A percentile compares a stretch with the other conserved stretches of the same genome.
Evolutionary conservation across 208 protist genomes (phyloP).

Genomic region (Acanthamoeba sp.): DNA sequence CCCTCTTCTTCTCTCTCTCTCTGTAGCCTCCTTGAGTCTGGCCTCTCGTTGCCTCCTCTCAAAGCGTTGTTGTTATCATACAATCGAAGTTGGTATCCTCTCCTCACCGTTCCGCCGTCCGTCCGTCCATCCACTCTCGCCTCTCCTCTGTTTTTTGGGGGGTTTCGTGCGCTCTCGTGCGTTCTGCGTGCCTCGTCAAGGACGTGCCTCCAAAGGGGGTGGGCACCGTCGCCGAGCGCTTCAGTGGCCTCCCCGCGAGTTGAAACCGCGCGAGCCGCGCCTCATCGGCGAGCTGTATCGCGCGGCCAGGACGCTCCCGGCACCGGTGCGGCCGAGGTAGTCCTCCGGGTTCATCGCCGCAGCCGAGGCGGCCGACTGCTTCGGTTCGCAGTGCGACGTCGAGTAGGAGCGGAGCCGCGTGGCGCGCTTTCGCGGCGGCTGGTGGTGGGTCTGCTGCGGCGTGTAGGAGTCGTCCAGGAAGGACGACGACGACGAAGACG

Average conservation of each 20-base stretch:
- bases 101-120: too few species aligned
- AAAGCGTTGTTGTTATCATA: too few species aligned
- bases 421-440: background rate
- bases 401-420: background rate
- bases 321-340: background rate
- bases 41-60: too few species aligned
- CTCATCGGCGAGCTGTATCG: slow-evolving; percentile 45
- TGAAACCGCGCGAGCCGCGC: background rate
- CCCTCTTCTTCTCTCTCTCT: too few species aligned
- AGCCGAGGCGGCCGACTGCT: background rate
- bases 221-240: background rate
- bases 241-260: background rate
- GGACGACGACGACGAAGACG: background rate
- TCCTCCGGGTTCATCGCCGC: slow-evolving; percentile 27
- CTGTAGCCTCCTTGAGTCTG: too few species aligned
- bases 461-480: background rate
- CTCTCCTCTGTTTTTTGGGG: background rate
- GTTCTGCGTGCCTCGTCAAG: too few species aligned
- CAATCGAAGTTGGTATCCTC: too few species aligned
- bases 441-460: background rate
- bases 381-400: background rate
- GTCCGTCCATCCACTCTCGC: background rate
- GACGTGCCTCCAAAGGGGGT: background rate
- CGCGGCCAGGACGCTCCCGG: background rate
- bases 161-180: background rate